phyloP scores from a whole-genome alignment of 192 early-diverging fungal species.

The Podila epicladia region DNA sequence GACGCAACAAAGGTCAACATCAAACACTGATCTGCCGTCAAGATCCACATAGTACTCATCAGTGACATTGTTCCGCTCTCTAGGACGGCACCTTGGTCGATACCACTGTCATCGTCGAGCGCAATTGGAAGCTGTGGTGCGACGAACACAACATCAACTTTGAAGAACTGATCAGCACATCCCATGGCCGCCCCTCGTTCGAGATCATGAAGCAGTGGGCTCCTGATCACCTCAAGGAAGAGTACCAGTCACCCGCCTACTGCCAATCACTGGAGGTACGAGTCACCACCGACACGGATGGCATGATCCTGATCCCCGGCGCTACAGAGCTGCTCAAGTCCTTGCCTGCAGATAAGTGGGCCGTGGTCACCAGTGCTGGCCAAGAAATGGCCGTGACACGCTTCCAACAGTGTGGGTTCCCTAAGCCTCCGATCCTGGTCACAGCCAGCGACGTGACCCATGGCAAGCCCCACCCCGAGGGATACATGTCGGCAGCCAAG shows the following conservation, averaged over 20 bases:
- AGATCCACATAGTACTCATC: too few relatives aligned
- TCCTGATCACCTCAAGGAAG: conserved; percentile 33
- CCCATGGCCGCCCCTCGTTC: conserved; percentile 61
- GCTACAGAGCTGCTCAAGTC: conserved; percentile 37
- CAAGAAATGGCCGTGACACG: conserved; percentile 52
- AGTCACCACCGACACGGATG: conserved; percentile 45
- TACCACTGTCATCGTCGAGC: conserved; percentile 59
- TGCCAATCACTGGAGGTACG: conserved; percentile 9
- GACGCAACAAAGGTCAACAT: background rate
- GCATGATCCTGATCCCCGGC: conserved; percentile 60
- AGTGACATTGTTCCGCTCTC: too few relatives aligned
- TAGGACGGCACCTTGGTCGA: conserved; percentile 63
- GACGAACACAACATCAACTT: conserved; percentile 51
- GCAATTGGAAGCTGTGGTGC: conserved; percentile 55
- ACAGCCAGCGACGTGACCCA: conserved; percentile 33
- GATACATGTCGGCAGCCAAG: conserved; percentile 51
- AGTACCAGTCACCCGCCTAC: conserved; percentile 22
- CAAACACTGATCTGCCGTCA: background rate
- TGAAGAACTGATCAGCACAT: conserved; percentile 43
- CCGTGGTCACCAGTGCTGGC: conserved; percentile 57
- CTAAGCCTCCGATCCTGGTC: conserved; percentile 33
- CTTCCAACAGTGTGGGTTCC: conserved; percentile 50
- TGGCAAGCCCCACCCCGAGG: conserved; percentile 56
- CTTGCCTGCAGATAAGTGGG: conserved; percentile 37
- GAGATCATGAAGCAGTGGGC: conserved; percentile 57